Base-by-base conservation (phyloP, 148 eudicot species). In the Selenicereus undatus region DNA sequence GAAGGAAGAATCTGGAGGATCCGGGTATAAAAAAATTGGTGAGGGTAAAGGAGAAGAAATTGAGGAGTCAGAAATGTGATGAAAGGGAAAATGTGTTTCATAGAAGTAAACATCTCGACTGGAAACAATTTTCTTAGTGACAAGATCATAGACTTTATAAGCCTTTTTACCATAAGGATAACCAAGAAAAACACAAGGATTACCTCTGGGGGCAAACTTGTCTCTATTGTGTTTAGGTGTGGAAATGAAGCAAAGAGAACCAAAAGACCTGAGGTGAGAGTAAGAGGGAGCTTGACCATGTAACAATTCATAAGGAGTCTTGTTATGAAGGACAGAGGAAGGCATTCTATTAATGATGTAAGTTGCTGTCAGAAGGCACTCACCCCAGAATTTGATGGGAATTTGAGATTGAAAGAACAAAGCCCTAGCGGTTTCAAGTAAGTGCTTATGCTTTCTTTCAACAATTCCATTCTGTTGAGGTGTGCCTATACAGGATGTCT, bases 401-500 rank as follows among this genome's bases (percentile, higher is more conserved):
- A 80, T 18, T 18, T 17, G 8, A 0, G 83, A 22, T 42, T 84
- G 79, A 80, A 45, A 42, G 3, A 32, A 6, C 8, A 84, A 21
- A 0, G 86, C 75, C 13, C 66, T 12, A 0, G 64, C 73, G 0
- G 52, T 76, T n/a, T 84, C 80, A 0, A 80, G 13, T 0, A 83
- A 22, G 8, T 83, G 85, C 1, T 66, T 54, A 62, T 84, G 43
- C 5, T 39, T 39, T 7, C 43, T 4, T 39, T 39, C 43, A 39
- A 78, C 72, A 10, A 66, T 58, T 0, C 72, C 80, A 76, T 83
- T 79, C n/a, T 75, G 82, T 20, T 78, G 81, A 1, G 79, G 80
- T 18, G 81, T 78, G 0, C 48, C 11, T 6, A 30, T 14, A 16
- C 74, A 74, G 3, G 51, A 56, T 0, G 74, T 78, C 66, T 77